Evolutionary conservation across 208 protist genomes (phyloP).

Genomic region (Trypanosoma theileri): DNA sequence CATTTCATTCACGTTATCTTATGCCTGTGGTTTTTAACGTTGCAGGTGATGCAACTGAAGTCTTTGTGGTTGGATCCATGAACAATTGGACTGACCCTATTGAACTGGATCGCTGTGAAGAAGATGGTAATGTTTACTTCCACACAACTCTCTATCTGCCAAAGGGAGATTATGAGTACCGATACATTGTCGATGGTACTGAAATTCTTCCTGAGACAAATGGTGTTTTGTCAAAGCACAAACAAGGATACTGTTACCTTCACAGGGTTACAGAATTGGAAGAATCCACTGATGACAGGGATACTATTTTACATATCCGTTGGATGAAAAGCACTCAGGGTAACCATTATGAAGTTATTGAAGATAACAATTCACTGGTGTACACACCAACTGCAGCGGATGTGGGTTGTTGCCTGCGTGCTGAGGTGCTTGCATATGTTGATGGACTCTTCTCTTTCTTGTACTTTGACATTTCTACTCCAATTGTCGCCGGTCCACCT

Average conservation of each 20-base stretch:
- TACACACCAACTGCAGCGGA: conserved; percentile 79
- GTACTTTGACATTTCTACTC: conserved; percentile 90
- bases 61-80: conserved; percentile 91
- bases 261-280: conserved; percentile 80
- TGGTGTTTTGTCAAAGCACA: conserved; percentile 83
- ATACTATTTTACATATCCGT: conserved; percentile 91
- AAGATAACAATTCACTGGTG: conserved; percentile 79
- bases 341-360: conserved; percentile 85
- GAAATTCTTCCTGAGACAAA: conserved; percentile 87
- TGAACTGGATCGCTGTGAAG: conserved; percentile 83
- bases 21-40: conserved; percentile 90
- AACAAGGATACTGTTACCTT: conserved; percentile 86
- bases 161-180: conserved; percentile 90
- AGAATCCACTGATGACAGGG: conserved; percentile 66
- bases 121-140: conserved; percentile 82
- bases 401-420: conserved; percentile 83
- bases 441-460: conserved; percentile 87
- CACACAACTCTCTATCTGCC: conserved; percentile 92
- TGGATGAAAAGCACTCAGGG: conserved; percentile 83
- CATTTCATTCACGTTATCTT: conserved; percentile 85
- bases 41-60: conserved; percentile 86
- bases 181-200: conserved; percentile 92
- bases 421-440: conserved; percentile 90
- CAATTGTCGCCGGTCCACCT: conserved; percentile 73
- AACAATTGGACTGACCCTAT: conserved; percentile 92